Conservation (phyloP, 768 basidiomycete species). For the Rhodotorula kratochvilovae region DNA sequence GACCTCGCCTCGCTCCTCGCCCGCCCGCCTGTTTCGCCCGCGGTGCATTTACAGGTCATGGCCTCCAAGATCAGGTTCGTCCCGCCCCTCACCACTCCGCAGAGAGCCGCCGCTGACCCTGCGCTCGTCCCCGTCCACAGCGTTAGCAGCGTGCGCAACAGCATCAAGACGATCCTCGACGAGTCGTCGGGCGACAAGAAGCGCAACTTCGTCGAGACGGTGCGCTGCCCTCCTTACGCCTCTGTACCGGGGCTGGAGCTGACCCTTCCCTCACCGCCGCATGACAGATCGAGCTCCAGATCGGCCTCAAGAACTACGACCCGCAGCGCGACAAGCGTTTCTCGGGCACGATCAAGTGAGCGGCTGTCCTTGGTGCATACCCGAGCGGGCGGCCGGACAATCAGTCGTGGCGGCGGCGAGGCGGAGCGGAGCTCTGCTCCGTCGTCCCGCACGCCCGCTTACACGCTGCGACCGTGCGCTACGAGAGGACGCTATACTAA, state of each 20-base stretch:
- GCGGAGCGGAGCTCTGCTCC: not conserved
- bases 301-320: constrained; percentile 98
- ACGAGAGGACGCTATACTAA: not conserved
- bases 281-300: constrained; percentile 65
- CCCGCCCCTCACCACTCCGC: too few species aligned
- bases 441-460: not conserved
- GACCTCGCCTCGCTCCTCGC: not conserved
- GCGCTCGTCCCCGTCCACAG: constrained; percentile 49
- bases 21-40: too few species aligned
- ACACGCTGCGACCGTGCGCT: not conserved
- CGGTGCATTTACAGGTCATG: not conserved
- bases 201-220: constrained; percentile 90
- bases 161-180: constrained; percentile 60
- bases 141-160: constrained; percentile 99
- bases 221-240: constrained; percentile 45
- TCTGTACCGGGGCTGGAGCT: not conserved
- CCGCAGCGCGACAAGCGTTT: constrained; percentile 99
- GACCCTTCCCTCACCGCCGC: not conserved
- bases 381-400: too few species aligned
- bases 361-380: constrained; percentile 13
- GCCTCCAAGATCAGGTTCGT: constrained; percentile 2
- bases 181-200: constrained; percentile 80
- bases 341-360: constrained; percentile 94
- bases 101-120: not conserved
- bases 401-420: not conserved